Percentiles rank a stretch among this genome's conserved stretches.
These are phyloP conservation scores for Hemisphaericaspora xylanilytica DNA, from an alignment of 1,139 yeast species.

Conservation along the genomic window DNA sequence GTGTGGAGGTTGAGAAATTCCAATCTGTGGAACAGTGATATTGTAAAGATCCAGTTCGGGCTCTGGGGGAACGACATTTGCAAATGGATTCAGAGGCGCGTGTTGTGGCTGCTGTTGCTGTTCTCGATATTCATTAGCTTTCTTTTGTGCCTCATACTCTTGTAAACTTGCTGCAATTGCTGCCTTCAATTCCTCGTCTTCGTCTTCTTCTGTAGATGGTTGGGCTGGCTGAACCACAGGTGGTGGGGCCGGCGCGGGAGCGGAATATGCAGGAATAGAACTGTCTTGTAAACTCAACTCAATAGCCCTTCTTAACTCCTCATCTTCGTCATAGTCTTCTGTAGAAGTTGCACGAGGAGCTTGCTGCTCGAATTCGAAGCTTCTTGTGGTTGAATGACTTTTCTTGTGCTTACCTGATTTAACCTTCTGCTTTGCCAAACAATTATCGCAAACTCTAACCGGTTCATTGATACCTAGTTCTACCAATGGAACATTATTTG, in stretches of 20 bases:
- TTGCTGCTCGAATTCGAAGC: neutral
- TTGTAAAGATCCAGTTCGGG: slow-evolving; percentile 34
- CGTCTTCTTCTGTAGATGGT: slow-evolving; percentile 31
- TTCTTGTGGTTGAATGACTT: slow-evolving; percentile 1
- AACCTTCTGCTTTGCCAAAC: slow-evolving; percentile 55
- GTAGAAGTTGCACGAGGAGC: neutral
- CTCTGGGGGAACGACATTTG: slow-evolving; percentile 5
- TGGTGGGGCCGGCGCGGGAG: slow-evolving; percentile 11
- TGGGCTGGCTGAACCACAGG: slow-evolving; percentile 7
- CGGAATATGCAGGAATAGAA: slow-evolving; percentile 21
- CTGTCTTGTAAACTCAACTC: slow-evolving; percentile 71
- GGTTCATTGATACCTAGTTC: slow-evolving; percentile 84
- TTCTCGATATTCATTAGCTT: slow-evolving; percentile 13
- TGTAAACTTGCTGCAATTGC: slow-evolving; percentile 92
- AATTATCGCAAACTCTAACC: slow-evolving; percentile 92
- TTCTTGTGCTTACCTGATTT: slow-evolving; percentile 9
- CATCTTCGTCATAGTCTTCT: slow-evolving; percentile 59
- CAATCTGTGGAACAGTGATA: slow-evolving; percentile 13
- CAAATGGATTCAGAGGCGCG: slow-evolving; percentile 5
- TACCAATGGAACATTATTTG: slow-evolving; percentile 67
- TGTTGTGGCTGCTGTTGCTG: slow-evolving; percentile 12
- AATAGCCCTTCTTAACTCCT: slow-evolving; percentile 73
- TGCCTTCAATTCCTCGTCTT: slow-evolving; percentile 86
- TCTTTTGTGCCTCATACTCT: slow-evolving; percentile 57
- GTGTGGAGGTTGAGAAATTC: slow-evolving; percentile 8